phyloP scores from a whole-genome alignment of 768 basidiomycete genomes.

The Pleurotus tuber-regium region DNA sequence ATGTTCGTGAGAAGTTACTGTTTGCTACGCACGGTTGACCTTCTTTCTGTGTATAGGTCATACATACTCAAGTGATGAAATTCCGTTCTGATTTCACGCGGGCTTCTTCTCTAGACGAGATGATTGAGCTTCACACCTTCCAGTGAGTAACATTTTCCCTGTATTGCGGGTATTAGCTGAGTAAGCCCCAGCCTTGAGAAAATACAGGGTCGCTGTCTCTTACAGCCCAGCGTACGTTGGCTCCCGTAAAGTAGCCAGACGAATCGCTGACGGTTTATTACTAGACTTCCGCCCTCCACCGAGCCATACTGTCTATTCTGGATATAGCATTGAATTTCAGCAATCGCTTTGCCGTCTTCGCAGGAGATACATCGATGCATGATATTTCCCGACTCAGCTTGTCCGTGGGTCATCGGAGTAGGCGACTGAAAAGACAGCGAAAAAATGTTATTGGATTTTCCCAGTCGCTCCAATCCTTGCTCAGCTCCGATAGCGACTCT shows the following conservation, averaged over 20 bases:
- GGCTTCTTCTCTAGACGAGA: slow-evolving; percentile 70
- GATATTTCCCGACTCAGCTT: slow-evolving; percentile 50
- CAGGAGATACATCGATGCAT: slow-evolving; percentile 58
- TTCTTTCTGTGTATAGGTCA: slow-evolving; percentile 56
- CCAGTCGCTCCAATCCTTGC: slow-evolving; percentile 28
- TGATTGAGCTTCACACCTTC: slow-evolving; percentile 64
- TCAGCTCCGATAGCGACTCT: slow-evolving; percentile 48
- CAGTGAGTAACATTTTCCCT: slow-evolving; percentile 48
- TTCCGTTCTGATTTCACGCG: slow-evolving; percentile 56
- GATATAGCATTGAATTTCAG: slow-evolving; percentile 75
- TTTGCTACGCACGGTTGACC: slow-evolving; percentile 3
- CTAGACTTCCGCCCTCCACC: slow-evolving; percentile 63
- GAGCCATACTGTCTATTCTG: slow-evolving; percentile 64
- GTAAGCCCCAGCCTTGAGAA: slow-evolving; percentile 48
- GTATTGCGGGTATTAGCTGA: not conserved
- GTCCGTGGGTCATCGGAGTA: slow-evolving; percentile 62
- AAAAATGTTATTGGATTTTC: slow-evolving; percentile 65
- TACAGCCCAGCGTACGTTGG: slow-evolving; percentile 51
- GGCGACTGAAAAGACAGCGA: slow-evolving; percentile 51
- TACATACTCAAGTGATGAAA: slow-evolving; percentile 57
- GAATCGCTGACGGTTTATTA: not conserved
- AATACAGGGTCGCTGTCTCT: slow-evolving; percentile 59
- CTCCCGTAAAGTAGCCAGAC: slow-evolving; percentile 8
- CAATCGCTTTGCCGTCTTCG: slow-evolving; percentile 57
- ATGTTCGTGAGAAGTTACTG: slow-evolving; percentile 41